Conservation (phyloP, 1,284 basidiomycete genomes). For the Cryptococcus sp. region DNA sequence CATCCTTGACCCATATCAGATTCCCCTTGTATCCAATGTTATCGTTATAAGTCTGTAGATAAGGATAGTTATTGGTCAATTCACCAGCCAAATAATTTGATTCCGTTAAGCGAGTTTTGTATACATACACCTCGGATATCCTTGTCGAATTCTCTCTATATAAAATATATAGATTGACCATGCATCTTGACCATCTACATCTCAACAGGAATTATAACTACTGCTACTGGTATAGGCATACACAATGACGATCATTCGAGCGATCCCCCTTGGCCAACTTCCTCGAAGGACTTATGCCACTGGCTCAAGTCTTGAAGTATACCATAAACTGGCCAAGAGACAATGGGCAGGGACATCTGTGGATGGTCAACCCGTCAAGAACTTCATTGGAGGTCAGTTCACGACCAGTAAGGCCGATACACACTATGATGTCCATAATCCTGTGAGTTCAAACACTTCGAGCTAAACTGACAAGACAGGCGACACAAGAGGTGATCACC, state of each 20-base stretch:
- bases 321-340: conserved; percentile 6
- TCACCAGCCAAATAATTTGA: too few relatives aligned
- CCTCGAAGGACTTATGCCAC: conserved; percentile 1
- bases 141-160: too few relatives aligned
- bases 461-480: conserved; percentile 48
- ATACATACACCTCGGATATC: too few relatives aligned
- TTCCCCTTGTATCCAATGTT: too few relatives aligned
- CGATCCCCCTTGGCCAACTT: not conserved
- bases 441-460: conserved; percentile 51
- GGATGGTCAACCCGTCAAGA: conserved; percentile 9
- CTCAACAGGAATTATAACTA: too few relatives aligned
- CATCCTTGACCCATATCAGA: too few relatives aligned
- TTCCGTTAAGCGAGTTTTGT: too few relatives aligned
- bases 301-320: conserved; percentile 1
- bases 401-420: conserved; percentile 60
- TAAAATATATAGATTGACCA: too few relatives aligned
- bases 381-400: conserved; percentile 14
- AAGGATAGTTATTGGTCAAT: too few relatives aligned
- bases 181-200: too few relatives aligned
- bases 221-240: not conserved
- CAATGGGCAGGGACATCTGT: conserved; percentile 6
- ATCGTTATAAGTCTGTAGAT: too few relatives aligned
- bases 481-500: conserved; percentile 78
- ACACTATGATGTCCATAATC: conserved; percentile 78
- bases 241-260: not conserved